Evolutionary conservation across 2,329 filamentous ascomycete species (phyloP).

Genomic region (Cercospora berteroae): DNA sequence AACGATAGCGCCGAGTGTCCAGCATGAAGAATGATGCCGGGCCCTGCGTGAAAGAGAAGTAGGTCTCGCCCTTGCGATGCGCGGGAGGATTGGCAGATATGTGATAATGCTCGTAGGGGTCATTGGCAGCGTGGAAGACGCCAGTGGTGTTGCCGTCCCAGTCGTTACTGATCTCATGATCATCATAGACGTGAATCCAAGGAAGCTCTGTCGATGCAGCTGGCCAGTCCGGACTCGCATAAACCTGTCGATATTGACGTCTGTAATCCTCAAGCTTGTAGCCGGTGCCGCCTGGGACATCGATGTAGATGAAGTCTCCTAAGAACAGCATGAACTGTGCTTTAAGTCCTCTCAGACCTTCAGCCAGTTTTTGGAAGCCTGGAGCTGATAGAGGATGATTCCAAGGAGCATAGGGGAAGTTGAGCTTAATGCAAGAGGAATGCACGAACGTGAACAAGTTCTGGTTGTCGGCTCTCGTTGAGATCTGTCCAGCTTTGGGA

Average conservation of each 20-base stretch:
- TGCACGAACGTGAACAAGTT: constrained; percentile 86
- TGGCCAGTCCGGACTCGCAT: constrained; percentile 89
- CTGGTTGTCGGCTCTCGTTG: constrained; percentile 52
- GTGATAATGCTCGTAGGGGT: constrained; percentile 86
- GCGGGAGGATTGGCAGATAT: constrained; percentile 76
- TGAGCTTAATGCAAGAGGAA: constrained; percentile 87
- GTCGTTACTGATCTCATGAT: constrained; percentile 95
- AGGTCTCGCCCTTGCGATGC: constrained; percentile 63
- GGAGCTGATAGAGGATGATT: constrained; percentile 79
- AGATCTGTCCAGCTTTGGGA: constrained; percentile 65
- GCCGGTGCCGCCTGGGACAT: constrained; percentile 80
- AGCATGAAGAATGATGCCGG: constrained; percentile 93
- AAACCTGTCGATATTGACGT: constrained; percentile 91
- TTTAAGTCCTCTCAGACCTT: constrained; percentile 67
- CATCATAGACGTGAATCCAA: constrained; percentile 95
- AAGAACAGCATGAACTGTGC: constrained; percentile 72
- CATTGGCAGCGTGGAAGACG: constrained; percentile 73
- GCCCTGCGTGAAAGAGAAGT: constrained; percentile 85
- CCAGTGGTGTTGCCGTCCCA: constrained; percentile 81
- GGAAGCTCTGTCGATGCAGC: constrained; percentile 74
- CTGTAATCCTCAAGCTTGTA: constrained; percentile 72
- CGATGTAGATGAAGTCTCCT: constrained; percentile 86
- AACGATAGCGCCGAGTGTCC: constrained; percentile 86
- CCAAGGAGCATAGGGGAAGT: constrained; percentile 84
- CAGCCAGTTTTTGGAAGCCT: constrained; percentile 73